Percentiles rank a stretch among this genome's conserved stretches.
These are phyloP conservation scores for Paecilomyces variotii DNA, from an alignment of 2,329 filamentous ascomycete genomes.

Conservation along the genomic window DNA sequence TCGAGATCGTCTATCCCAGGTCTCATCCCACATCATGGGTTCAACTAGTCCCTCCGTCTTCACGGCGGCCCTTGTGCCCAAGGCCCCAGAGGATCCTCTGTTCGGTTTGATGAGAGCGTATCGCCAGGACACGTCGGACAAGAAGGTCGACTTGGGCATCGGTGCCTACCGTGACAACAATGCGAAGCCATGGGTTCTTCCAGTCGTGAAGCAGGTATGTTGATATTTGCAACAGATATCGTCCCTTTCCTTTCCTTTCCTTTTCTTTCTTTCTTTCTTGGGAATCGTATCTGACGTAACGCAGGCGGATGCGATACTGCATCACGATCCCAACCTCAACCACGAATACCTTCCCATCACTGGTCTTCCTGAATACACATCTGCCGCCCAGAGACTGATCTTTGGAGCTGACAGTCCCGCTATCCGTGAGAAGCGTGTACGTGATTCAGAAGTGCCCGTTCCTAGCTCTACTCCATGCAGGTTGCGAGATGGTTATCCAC, in stretches of 20 bases:
- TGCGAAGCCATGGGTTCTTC: conserved; percentile 94
- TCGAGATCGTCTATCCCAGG: conserved; percentile 23
- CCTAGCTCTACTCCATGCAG: conserved; percentile 12
- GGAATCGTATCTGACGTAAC: conserved; percentile 1
- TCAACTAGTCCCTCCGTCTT: conserved; percentile 59
- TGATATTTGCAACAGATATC: neutral
- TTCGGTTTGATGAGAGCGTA: conserved; percentile 89
- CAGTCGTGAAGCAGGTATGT: conserved; percentile 85
- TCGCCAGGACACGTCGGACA: conserved; percentile 62
- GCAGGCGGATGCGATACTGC: conserved; percentile 84
- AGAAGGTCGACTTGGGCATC: conserved; percentile 92
- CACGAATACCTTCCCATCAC: conserved; percentile 98
- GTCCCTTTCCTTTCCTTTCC: too few species aligned
- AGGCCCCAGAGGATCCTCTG: conserved; percentile 89
- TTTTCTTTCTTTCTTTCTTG: too few species aligned
- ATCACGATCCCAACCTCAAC: conserved; percentile 81
- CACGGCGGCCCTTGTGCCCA: conserved; percentile 66
- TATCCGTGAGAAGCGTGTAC: conserved; percentile 69
- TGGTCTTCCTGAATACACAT: conserved; percentile 75
- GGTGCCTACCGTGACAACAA: conserved; percentile 93
- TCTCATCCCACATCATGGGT: conserved; percentile 56
- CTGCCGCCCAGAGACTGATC: conserved; percentile 84
- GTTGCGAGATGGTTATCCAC: neutral
- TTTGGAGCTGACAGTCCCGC: conserved; percentile 73
- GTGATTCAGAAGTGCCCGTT: neutral